phyloP scores from a whole-genome alignment of 2,329 filamentous ascomycete genomes.

The Fonsecaea multimorphosa region DNA sequence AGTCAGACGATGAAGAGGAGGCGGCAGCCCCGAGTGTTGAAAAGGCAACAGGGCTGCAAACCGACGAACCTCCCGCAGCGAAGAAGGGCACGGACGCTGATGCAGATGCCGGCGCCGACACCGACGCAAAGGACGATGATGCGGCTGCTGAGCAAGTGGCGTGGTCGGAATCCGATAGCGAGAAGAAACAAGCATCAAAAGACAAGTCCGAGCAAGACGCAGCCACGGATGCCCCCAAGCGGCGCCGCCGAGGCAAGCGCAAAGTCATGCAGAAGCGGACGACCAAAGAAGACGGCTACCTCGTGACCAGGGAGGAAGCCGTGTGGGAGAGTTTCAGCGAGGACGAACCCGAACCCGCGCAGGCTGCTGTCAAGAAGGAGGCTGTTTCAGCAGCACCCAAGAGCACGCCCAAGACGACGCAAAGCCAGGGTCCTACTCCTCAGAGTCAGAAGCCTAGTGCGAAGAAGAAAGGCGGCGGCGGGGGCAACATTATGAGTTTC shows the following conservation, averaged over 20 bases:
- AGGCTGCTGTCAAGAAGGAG: slow-evolving; percentile 12
- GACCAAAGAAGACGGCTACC: slow-evolving; percentile 83
- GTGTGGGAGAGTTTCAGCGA: slow-evolving; percentile 95
- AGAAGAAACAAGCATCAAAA: slow-evolving; percentile 24
- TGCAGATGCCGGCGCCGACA: slow-evolving; percentile 2
- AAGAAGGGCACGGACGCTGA: slow-evolving; percentile 19
- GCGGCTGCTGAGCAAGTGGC: slow-evolving; percentile 60
- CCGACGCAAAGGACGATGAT: slow-evolving; percentile 64
- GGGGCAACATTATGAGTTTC: slow-evolving; percentile 88
- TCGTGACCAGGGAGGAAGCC: slow-evolving; percentile 84
- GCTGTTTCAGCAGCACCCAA: slow-evolving; percentile 43
- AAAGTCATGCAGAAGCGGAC: slow-evolving; percentile 88
- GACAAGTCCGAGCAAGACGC: slow-evolving; percentile 41
- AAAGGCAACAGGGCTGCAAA: slow-evolving; percentile 31
- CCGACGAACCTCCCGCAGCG: slow-evolving; percentile 24
- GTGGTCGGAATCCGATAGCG: slow-evolving; percentile 38
- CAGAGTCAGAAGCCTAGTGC: slow-evolving; percentile 62
- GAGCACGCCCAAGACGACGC: slow-evolving; percentile 51
- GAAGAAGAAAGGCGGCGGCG: slow-evolving; percentile 56
- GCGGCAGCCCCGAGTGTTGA: slow-evolving; percentile 38
- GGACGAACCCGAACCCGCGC: slow-evolving; percentile 68
- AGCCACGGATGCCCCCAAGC: slow-evolving; percentile 64
- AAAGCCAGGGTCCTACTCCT: slow-evolving; percentile 45
- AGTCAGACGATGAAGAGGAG: slow-evolving; percentile 62
- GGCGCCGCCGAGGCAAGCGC: slow-evolving; percentile 76